phyloP scores from a whole-genome alignment of 1,284 basidiomycete genomes.

The Ceratobasidium sp. region DNA sequence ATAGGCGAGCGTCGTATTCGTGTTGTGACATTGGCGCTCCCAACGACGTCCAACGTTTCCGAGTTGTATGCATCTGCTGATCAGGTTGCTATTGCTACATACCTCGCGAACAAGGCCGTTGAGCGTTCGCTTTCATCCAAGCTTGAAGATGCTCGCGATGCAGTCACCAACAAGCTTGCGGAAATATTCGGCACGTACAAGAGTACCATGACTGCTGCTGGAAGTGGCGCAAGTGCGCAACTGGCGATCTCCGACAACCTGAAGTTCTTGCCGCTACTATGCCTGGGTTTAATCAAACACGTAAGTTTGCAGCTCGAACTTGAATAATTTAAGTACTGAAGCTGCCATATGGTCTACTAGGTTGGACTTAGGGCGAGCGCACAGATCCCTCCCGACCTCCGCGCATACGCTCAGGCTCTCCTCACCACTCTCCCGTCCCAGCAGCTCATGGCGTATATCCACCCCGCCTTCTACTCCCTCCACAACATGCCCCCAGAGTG shows the following conservation, averaged over 20 bases:
- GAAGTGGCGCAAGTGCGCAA: constrained; percentile 93
- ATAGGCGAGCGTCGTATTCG: constrained; percentile 93
- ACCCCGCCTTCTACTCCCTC: constrained; percentile 93
- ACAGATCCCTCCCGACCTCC: constrained; percentile 94
- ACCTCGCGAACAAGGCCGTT: constrained; percentile 96
- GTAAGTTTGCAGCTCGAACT: constrained; percentile 57
- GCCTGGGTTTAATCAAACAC: constrained; percentile 93
- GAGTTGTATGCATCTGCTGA: constrained; percentile 96
- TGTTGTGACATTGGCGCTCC: constrained; percentile 91
- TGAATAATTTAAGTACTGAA: neutral
- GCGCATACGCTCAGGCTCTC: constrained; percentile 93
- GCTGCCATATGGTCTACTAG: constrained; percentile 54
- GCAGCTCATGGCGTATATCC: constrained; percentile 90
- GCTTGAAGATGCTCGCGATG: constrained; percentile 92
- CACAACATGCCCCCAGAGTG: constrained; percentile 92
- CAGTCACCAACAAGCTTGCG: constrained; percentile 88
- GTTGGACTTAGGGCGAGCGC: constrained; percentile 94
- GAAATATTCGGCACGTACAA: constrained; percentile 95
- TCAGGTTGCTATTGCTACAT: constrained; percentile 88
- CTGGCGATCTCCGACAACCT: constrained; percentile 91
- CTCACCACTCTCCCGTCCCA: constrained; percentile 93
- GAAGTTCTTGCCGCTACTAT: constrained; percentile 90
- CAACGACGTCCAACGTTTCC: constrained; percentile 91
- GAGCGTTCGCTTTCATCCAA: constrained; percentile 90
- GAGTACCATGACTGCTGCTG: constrained; percentile 93